These are phyloP conservation scores for Arabidopsis suecica DNA, from an alignment of 345 rosid species.

Conservation along the genomic window DNA sequence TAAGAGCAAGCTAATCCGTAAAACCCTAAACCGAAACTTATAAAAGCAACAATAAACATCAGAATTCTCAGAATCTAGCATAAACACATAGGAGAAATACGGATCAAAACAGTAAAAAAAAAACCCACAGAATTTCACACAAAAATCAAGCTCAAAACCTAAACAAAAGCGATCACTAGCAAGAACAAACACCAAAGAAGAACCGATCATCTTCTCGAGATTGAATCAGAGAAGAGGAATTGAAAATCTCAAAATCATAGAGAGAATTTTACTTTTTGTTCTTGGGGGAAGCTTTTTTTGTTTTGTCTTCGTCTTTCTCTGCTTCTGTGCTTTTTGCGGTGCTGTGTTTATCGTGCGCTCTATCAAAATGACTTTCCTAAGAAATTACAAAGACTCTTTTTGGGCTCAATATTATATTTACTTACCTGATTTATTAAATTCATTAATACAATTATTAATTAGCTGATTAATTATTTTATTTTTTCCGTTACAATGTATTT, in stretches of 20 bases:
- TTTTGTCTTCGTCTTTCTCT: neutral
- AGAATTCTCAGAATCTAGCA: slow-evolving; percentile 32
- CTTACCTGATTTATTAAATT: too few species aligned
- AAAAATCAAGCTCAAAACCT: slow-evolving; percentile 10
- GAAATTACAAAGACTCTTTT: slow-evolving; percentile 20
- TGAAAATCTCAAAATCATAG: slow-evolving; percentile 17
- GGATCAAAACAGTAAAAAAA: neutral
- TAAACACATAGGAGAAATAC: neutral
- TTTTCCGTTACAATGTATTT: too few species aligned
- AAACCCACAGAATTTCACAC: slow-evolving; percentile 10
- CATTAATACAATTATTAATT: too few species aligned
- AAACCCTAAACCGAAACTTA: slow-evolving; percentile 31
- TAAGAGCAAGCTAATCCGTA: slow-evolving; percentile 30
- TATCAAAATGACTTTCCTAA: slow-evolving; percentile 30
- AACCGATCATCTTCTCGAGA: slow-evolving; percentile 18
- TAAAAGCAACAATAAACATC: slow-evolving; percentile 11
- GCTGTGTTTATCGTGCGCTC: slow-evolving; percentile 46
- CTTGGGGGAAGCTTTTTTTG: slow-evolving; percentile 19
- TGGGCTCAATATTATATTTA: too few species aligned
- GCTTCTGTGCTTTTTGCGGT: slow-evolving; percentile 35
- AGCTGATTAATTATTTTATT: too few species aligned
- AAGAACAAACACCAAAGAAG: slow-evolving; percentile 24
- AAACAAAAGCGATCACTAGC: slow-evolving; percentile 20
- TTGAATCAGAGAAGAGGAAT: slow-evolving; percentile 26
- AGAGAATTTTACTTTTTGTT: slow-evolving; percentile 18